Conservation (phyloP, 2,329 filamentous ascomycete genomes). For the Arthrobotrys sphaeroides region DNA sequence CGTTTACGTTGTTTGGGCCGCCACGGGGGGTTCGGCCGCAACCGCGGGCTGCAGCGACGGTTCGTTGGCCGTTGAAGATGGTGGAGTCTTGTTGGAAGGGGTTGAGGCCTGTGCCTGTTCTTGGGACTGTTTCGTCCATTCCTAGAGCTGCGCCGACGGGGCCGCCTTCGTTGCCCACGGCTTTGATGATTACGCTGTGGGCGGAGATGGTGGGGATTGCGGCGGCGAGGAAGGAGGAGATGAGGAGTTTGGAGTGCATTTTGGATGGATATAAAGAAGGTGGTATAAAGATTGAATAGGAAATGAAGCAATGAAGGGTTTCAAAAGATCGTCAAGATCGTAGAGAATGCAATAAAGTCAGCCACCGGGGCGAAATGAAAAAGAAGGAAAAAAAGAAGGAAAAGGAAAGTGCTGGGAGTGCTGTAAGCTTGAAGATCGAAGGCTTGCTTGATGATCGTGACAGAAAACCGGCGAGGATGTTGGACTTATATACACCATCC, state of each 20-base stretch:
- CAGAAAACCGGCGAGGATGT: slow-evolving; percentile 8
- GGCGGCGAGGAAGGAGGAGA: slow-evolving; percentile 18
- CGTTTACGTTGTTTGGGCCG: slow-evolving; percentile 67
- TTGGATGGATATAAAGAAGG: slow-evolving; percentile 10
- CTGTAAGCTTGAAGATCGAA: slow-evolving; percentile 47
- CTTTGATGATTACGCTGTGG: slow-evolving; percentile 35
- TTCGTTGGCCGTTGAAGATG: slow-evolving; percentile 11
- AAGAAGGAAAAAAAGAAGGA: slow-evolving; percentile 7
- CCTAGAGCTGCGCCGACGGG: slow-evolving; percentile 30
- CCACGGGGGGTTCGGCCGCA: slow-evolving; percentile 70
- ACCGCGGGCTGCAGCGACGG: slow-evolving; percentile 61
- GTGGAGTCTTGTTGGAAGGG: slow-evolving; percentile 32
- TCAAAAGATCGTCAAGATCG: slow-evolving; percentile 4
- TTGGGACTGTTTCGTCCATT: slow-evolving; percentile 6
- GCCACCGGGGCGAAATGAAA: not conserved
- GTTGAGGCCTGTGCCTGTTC: slow-evolving; percentile 6
- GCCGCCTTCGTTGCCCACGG: slow-evolving; percentile 27
- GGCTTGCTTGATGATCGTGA: slow-evolving; percentile 47
- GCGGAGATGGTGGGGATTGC: slow-evolving; percentile 1
- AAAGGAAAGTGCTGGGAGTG: slow-evolving; percentile 35
- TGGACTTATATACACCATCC: slow-evolving; percentile 29
- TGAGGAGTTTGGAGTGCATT: slow-evolving; percentile 40
- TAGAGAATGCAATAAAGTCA: slow-evolving; percentile 2
- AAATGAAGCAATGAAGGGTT: not conserved
- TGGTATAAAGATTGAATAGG: not conserved